phyloP scores from a whole-genome alignment of 805 yeast genomes.

The Cyberlindnera maritima region DNA sequence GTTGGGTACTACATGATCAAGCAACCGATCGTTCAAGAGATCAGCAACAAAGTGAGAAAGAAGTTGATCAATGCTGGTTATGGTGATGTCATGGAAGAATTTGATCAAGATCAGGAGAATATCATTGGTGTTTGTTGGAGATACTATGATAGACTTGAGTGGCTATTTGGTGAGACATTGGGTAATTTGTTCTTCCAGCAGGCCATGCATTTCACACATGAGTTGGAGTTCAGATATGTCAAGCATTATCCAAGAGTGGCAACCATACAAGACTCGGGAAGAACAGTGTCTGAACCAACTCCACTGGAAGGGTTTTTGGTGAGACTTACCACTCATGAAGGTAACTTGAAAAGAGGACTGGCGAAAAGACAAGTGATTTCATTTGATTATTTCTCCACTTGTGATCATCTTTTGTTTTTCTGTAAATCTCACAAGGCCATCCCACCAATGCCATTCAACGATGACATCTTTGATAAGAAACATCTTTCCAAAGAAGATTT shows the following conservation, averaged over 20 bases:
- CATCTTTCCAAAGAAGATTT: conserved; percentile 29
- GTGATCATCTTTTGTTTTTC: conserved; percentile 59
- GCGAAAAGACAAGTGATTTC: conserved; percentile 44
- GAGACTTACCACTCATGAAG: conserved; percentile 50
- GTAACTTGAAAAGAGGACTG: conserved; percentile 33
- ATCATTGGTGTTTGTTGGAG: conserved; percentile 58
- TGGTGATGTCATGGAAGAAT: conserved; percentile 22
- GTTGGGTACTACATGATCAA: conserved; percentile 29
- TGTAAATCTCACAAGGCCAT: conserved; percentile 50
- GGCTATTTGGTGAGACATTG: conserved; percentile 50
- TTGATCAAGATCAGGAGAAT: conserved; percentile 29
- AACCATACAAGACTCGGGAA: conserved; percentile 16
- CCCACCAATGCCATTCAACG: conserved; percentile 54
- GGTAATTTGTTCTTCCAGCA: conserved; percentile 41
- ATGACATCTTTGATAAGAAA: conserved; percentile 21
- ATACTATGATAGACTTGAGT: conserved; percentile 72
- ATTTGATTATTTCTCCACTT: conserved; percentile 61
- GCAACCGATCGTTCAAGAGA: conserved; percentile 33
- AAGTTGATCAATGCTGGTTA: conserved; percentile 32
- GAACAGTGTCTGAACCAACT: conserved; percentile 50
- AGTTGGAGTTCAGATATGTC: conserved; percentile 58
- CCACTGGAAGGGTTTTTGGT: conserved; percentile 82
- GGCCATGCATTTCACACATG: conserved; percentile 43
- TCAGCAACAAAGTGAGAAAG: conserved; percentile 36
- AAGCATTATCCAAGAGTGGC: conserved; percentile 37